phyloP scores from a whole-genome alignment of 495 filamentous ascomycete genomes.

The Filosporella fistucella region DNA sequence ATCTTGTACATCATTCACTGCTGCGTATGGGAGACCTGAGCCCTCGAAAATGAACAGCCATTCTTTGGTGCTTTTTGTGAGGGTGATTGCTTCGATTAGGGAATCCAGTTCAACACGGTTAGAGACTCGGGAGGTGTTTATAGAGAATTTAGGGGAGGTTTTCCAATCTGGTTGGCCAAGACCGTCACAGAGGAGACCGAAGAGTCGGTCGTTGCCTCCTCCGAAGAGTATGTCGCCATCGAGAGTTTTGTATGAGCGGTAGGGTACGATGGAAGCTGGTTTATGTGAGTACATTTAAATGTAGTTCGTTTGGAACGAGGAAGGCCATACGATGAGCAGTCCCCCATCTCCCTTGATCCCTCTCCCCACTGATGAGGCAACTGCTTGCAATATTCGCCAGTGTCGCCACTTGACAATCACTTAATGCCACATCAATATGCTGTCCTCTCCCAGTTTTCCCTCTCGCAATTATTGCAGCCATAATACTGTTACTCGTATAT shows the following conservation, averaged over 20 bases:
- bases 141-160: slow-evolving; percentile 65
- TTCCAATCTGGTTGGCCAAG: slow-evolving; percentile 79
- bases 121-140: slow-evolving; percentile 78
- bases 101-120: slow-evolving; percentile 71
- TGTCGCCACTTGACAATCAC: slow-evolving; percentile 92
- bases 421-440: slow-evolving; percentile 87
- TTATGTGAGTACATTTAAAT: no score
- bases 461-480: slow-evolving; percentile 82
- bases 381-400: slow-evolving; percentile 91
- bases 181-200: slow-evolving; percentile 76
- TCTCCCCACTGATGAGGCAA: slow-evolving; percentile 81
- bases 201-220: slow-evolving; percentile 90
- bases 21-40: slow-evolving; percentile 90
- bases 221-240: slow-evolving; percentile 92
- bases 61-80: slow-evolving; percentile 76
- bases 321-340: slow-evolving; percentile 89
- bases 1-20: slow-evolving; percentile 85
- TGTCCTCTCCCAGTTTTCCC: slow-evolving; percentile 70
- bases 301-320: no score
- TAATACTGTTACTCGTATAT: slow-evolving; percentile 96
- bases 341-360: slow-evolving; percentile 86
- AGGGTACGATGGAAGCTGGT: slow-evolving; percentile 90
- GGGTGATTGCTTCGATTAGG: slow-evolving; percentile 69
- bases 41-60: slow-evolving; percentile 88
- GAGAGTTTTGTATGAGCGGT: slow-evolving; percentile 84